Evolutionary conservation across 495 filamentous ascomycete species (phyloP).

Genomic region (Neurospora sp.): DNA sequence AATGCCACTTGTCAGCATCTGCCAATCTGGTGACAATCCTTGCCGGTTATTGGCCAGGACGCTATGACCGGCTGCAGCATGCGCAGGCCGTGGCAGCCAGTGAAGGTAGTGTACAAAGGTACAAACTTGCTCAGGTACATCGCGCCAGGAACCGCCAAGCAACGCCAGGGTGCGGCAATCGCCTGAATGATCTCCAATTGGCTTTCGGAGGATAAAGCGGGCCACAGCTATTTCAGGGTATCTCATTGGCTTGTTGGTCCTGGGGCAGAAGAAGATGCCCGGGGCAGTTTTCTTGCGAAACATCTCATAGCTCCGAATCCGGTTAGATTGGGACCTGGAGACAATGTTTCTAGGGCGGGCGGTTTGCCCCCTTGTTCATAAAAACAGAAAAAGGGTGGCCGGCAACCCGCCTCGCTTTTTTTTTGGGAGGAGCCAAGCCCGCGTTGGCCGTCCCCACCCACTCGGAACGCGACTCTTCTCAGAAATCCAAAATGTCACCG

Average conservation of each 20-base stretch:
- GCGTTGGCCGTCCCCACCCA: conserved; percentile 9
- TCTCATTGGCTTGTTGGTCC: conserved; percentile 13
- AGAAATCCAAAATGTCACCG: neutral
- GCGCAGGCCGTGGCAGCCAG: neutral
- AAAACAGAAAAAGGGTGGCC: neutral
- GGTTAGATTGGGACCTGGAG: conserved; percentile 15
- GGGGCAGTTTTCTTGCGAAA: conserved; percentile 9
- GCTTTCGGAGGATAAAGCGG: conserved; percentile 6
- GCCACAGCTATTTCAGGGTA: neutral
- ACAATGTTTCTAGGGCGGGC: neutral
- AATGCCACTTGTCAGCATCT: neutral
- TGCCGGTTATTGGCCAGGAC: neutral
- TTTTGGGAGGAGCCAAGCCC: conserved; percentile 4
- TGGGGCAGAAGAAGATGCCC: neutral
- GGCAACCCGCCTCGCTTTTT: conserved; percentile 2
- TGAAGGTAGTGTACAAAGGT: neutral
- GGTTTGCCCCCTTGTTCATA: conserved; percentile 12
- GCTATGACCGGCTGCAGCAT: neutral
- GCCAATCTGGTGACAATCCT: neutral
- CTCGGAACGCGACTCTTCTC: neutral
- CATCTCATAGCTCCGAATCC: conserved; percentile 9
- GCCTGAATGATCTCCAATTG: neutral
- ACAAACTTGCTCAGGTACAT: neutral
- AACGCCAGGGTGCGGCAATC: neutral
- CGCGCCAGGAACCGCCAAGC: neutral